Percentiles rank a stretch among this genome's conserved stretches.
These are phyloP conservation scores for Letharia columbiana DNA, from an alignment of 495 filamentous ascomycete species.

Conservation along the genomic window DNA sequence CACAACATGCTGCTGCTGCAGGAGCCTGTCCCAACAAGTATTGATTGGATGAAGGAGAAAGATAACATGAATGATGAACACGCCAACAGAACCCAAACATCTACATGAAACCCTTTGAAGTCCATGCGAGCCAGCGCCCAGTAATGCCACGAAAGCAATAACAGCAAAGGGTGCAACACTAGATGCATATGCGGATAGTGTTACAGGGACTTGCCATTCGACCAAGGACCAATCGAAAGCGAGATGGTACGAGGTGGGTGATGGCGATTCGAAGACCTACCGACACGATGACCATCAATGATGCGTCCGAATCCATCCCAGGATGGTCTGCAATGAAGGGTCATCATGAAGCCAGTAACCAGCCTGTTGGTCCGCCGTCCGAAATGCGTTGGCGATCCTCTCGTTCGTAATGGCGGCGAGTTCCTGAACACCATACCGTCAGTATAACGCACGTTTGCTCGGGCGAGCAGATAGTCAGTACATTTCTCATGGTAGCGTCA, in stretches of 20 bases:
- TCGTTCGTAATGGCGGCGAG: constrained; percentile 60
- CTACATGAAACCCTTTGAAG: background rate
- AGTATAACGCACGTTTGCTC: constrained; percentile 5
- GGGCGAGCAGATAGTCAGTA: constrained; percentile 28
- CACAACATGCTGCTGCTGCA: background rate
- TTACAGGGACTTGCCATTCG: background rate
- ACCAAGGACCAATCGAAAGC: background rate
- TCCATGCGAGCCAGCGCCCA: constrained; percentile 17
- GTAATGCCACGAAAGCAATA: constrained; percentile 4
- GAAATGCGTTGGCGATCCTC: constrained; percentile 54
- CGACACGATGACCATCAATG: constrained; percentile 20
- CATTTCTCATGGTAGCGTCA: constrained; percentile 52
- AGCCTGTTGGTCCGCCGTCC: constrained; percentile 53
- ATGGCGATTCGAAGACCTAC: background rate
- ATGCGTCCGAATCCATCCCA: constrained; percentile 38
- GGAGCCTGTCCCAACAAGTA: background rate
- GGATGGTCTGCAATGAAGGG: constrained; percentile 42
- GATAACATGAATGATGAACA: background rate
- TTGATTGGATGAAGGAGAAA: background rate
- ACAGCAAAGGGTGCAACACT: background rate
- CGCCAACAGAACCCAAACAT: background rate
- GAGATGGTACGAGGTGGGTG: background rate
- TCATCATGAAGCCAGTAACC: constrained; percentile 71
- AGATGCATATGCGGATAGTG: background rate
- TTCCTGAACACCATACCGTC: constrained; percentile 42